Base-by-base conservation (phyloP, 2,329 filamentous ascomycete genomes). In the Ceratocystis papillata region DNA sequence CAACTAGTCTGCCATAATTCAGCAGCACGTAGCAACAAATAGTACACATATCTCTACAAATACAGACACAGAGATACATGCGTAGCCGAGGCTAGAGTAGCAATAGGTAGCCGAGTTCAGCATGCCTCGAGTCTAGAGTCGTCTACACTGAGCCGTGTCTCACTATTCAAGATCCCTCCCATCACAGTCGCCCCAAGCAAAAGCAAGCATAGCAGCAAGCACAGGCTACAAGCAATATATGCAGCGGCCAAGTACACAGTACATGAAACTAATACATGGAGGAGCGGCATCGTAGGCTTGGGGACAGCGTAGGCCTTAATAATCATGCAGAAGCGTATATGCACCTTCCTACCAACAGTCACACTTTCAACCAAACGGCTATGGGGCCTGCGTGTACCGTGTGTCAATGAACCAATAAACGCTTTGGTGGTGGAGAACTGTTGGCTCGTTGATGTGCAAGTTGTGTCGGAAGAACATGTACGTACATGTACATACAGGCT, bases 301-400 rank as follows among this genome's bases (percentile, higher is more conserved):
- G 12, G 4, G 12, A 5, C 1, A 15, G 8, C 3, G 48, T 25
- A 15, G 48, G 22, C 48, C 12, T 28, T 53, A 28, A 41, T 41
- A 41, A 53, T 25, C 48, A 28, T 53, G 48, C 48, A 53, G 48
- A 25, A 28, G 48, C 48, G 48, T 53, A 53, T 28, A 53, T 53
- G 48, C 48, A 53, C 8, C 48, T 53, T 17, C 48, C 48, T 53
- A 53, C 48, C 20, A 53, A 53, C 48, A 15, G 48, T 7, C 48
- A 53, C 20, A 22, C 10, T 53, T 25, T 53, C 48, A 25, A 53
- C 48, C 48, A 53, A 28, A 10, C 48, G 25, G 17, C 8, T 53
- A 25, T 53, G 48, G 20, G 48, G 3, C 22, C n/a, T 25, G 46
- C n/a, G 46, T 50, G n/a, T 50, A 3, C 46, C 17, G 20, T 53